Base-by-base conservation (phyloP, 345 rosid species). In the Populus pruinosa region DNA sequence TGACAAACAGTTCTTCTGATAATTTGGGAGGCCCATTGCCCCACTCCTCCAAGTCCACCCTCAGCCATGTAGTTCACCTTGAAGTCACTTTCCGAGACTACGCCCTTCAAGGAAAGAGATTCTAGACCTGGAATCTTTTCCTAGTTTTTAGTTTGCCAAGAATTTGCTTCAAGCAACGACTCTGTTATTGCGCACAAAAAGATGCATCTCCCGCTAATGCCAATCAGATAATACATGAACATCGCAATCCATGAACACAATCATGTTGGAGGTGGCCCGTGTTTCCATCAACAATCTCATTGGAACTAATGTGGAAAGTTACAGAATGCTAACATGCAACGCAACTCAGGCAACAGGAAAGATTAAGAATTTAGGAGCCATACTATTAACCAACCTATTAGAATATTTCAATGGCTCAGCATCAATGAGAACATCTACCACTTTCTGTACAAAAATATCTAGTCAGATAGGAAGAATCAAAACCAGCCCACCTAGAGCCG, bases 401-500 rank as follows among this genome's bases (percentile, higher is more conserved):
- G 76, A 76, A 67, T 69, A 77, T 63, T 81, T 64, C 67, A 47
- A 20, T 64, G 70, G 82, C 80, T 85, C 64, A 64, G 74, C 67
- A 79, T 73, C 78, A 66, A 76, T 66, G 67, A 74, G 72, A 67
- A 71, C 76, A 78, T 73, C 80, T 71, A 73, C 81, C 81, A 79
- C 78, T 83, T 83, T 83, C 85, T 89, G 88, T 90, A 82, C 91
- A 85, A n/a, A n/a, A 36, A 36, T 80, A 67, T 71, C 86, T 64
- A 73, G 84, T 86, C 76, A 84, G 89, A 47, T 76, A 74, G 75
- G 72, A 84, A 53, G 85, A 75, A 83, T 81, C 69, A 74, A 78
- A 21, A 71, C 77, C 77, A 77, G 82, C 73, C 73, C 78, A 74
- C 82, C 89, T 93, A 93, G 81, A 86, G 80, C 87, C 88, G 87